A percentile compares a stretch with the other conserved stretches of the same genome.
Conservation (phyloP, 257 asterid species). For the Cinchona pubescens region DNA sequence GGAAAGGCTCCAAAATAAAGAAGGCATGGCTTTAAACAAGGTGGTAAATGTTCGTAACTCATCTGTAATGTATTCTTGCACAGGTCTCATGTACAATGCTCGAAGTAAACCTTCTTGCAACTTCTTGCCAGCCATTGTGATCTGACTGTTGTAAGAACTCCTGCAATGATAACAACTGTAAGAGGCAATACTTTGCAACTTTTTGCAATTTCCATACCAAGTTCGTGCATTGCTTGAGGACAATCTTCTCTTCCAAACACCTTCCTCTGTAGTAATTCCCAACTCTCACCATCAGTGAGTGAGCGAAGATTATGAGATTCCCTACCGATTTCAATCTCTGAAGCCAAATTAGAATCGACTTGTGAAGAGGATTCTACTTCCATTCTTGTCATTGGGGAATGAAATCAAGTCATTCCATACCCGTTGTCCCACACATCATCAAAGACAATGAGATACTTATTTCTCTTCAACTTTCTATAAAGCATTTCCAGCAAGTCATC, state of each 20-base stretch:
- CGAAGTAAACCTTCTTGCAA: neutral
- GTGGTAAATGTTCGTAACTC: constrained; percentile 13
- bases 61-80: neutral
- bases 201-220: no score
- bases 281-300: neutral
- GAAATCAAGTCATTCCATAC: neutral
- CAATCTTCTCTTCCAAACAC: neutral
- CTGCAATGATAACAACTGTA: no score
- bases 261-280: constrained; percentile 5
- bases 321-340: no score
- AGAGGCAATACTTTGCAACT: no score
- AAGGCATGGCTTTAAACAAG: constrained; percentile 1
- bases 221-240: no score
- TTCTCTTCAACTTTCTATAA: neutral
- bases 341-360: neutral
- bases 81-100: neutral
- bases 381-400: neutral
- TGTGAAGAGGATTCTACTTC: constrained; percentile 1
- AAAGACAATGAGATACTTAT: constrained; percentile 5
- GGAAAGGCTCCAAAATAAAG: constrained; percentile 7
- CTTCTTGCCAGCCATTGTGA: neutral
- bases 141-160: no score
- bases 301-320: neutral
- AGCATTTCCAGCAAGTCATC: neutral
- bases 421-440: constrained; percentile 6